A percentile compares a stretch with the other conserved stretches of the same genome.
These are phyloP conservation scores for Xylariaceae sp. DNA, from an alignment of 2,329 filamentous ascomycete species.

Conservation along the genomic window DNA sequence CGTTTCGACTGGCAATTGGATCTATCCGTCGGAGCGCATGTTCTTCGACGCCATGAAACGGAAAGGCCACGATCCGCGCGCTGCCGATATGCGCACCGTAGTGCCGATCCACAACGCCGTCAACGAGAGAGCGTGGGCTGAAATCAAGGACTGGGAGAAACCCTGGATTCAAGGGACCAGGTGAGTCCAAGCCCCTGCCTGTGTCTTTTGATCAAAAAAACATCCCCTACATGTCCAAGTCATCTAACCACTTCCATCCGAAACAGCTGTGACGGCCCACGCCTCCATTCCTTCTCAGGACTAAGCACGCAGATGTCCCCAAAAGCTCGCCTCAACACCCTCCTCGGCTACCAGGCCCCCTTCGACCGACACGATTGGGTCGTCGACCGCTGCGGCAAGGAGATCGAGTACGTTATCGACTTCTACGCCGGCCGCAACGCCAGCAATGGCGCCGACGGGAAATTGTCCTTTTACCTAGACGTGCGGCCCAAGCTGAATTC, in stretches of 20 bases:
- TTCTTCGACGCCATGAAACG: slow-evolving; percentile 97
- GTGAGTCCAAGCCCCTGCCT: slow-evolving; percentile 34
- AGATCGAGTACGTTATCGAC: slow-evolving; percentile 93
- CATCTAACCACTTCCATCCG: background rate
- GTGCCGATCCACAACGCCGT: slow-evolving; percentile 98
- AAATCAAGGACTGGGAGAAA: slow-evolving; percentile 85
- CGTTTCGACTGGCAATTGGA: slow-evolving; percentile 75
- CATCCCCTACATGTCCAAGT: background rate
- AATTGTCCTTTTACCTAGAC: slow-evolving; percentile 60
- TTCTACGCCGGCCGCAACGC: slow-evolving; percentile 74
- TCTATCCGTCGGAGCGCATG: slow-evolving; percentile 94
- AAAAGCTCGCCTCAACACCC: slow-evolving; percentile 72
- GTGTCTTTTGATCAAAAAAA: background rate
- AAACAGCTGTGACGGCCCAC: slow-evolving; percentile 66
- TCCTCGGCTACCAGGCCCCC: slow-evolving; percentile 82
- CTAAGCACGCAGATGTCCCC: slow-evolving; percentile 66
- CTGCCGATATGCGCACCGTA: slow-evolving; percentile 79
- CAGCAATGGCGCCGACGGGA: slow-evolving; percentile 32
- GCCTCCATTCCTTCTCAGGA: slow-evolving; percentile 77
- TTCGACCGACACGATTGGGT: slow-evolving; percentile 99
- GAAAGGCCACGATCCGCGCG: slow-evolving; percentile 70
- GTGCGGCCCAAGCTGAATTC: slow-evolving; percentile 64
- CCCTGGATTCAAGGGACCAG: slow-evolving; percentile 55
- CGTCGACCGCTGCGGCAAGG: slow-evolving; percentile 79
- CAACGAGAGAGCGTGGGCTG: slow-evolving; percentile 90